phyloP scores from a whole-genome alignment of 169 alveolate species.

The Plasmodium vivax region DNA sequence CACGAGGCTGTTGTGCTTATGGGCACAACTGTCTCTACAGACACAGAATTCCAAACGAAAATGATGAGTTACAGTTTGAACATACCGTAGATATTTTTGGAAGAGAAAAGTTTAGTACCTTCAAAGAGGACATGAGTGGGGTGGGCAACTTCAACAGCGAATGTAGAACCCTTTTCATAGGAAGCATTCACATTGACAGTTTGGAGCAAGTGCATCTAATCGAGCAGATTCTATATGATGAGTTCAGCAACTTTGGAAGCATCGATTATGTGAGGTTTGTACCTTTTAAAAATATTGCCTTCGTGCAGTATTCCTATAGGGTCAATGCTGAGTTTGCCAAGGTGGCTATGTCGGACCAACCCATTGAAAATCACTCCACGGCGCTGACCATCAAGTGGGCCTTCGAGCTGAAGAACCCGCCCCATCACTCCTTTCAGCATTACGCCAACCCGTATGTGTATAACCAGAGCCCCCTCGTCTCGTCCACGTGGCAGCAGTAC shows the following conservation, averaged over 20 bases:
- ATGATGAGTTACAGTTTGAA: constrained; percentile 93
- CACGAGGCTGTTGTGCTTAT: constrained; percentile 97
- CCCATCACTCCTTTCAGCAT: constrained; percentile 8
- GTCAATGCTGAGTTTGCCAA: constrained; percentile 99
- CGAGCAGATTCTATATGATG: constrained; percentile 93
- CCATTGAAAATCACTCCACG: constrained; percentile 89
- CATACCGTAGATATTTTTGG: constrained; percentile 97
- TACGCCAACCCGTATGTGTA: constrained; percentile 40
- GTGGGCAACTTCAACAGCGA: constrained; percentile 97
- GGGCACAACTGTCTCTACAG: constrained; percentile 97
- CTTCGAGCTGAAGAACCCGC: constrained; percentile 77
- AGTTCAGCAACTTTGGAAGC: constrained; percentile 96
- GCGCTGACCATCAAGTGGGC: constrained; percentile 98
- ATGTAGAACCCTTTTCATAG: constrained; percentile 94
- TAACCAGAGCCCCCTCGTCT: constrained; percentile 13
- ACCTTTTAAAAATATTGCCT: constrained; percentile 94
- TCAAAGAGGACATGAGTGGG: constrained; percentile 97
- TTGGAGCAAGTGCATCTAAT: constrained; percentile 90
- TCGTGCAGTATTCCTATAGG: constrained; percentile 94
- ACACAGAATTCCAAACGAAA: constrained; percentile 96
- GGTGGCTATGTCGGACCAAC: constrained; percentile 98
- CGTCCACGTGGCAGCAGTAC: constrained; percentile 41
- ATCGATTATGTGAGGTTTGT: constrained; percentile 93
- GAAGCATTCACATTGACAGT: constrained; percentile 86
- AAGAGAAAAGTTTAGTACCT: constrained; percentile 95